phyloP scores from a whole-genome alignment of 2,329 filamentous ascomycete genomes.

The Chrysoporthe cubensis region DNA sequence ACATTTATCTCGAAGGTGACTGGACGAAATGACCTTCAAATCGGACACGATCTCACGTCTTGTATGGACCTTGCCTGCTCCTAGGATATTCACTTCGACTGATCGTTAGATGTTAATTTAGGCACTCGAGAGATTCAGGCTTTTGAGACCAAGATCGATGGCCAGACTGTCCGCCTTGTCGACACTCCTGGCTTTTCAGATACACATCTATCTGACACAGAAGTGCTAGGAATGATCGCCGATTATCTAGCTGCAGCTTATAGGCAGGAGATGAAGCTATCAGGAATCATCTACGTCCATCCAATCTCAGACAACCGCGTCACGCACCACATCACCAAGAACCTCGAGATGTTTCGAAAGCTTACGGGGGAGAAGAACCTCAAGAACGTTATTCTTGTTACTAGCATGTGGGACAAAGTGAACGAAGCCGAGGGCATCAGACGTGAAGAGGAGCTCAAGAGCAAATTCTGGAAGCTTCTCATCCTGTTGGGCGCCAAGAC shows the following conservation, averaged over 20 bases:
- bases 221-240: slow-evolving; percentile 49
- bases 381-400: slow-evolving; percentile 46
- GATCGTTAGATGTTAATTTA: slow-evolving; percentile 15
- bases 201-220: slow-evolving; percentile 46
- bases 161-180: slow-evolving; percentile 39
- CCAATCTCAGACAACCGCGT: slow-evolving; percentile 48
- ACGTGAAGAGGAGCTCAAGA: slow-evolving; percentile 38
- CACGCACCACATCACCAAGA: slow-evolving; percentile 43
- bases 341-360: slow-evolving; percentile 49
- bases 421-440: slow-evolving; percentile 31
- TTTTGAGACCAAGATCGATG: slow-evolving; percentile 36
- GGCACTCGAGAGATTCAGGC: slow-evolving; percentile 38
- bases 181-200: slow-evolving; percentile 55
- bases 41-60: slow-evolving; percentile 40
- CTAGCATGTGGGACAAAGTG: slow-evolving; percentile 48
- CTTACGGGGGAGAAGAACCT: slow-evolving; percentile 47
- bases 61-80: slow-evolving; percentile 31
- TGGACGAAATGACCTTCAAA: slow-evolving; percentile 37
- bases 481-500: slow-evolving; percentile 39
- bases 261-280: slow-evolving; percentile 38
- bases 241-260: slow-evolving; percentile 42
- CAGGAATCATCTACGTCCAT: slow-evolving; percentile 52
- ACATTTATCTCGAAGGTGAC: slow-evolving; percentile 43
- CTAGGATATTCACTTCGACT: not conserved
- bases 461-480: slow-evolving; percentile 44